Percentiles rank a stretch among this genome's conserved stretches.
Evolutionary conservation across 2,329 filamentous ascomycete genomes (phyloP).

Genomic region (Ploettnerulaceae sp.): DNA sequence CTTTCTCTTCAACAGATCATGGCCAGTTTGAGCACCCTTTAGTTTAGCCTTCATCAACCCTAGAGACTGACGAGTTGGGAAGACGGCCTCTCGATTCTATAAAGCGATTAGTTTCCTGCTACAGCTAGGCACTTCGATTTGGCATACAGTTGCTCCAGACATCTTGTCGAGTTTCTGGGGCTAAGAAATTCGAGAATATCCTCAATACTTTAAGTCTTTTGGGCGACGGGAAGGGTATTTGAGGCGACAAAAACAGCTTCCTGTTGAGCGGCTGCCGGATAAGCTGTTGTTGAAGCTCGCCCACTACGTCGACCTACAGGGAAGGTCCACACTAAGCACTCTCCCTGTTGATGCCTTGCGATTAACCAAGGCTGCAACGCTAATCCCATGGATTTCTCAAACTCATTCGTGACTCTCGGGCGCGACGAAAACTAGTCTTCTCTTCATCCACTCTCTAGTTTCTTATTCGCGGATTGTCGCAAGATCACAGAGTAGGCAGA

Average conservation of each 20-base stretch:
- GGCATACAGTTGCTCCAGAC: slow-evolving; percentile 48
- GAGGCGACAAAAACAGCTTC: not conserved
- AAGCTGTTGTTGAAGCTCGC: slow-evolving; percentile 23
- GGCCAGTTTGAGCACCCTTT: slow-evolving; percentile 86
- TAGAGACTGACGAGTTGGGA: slow-evolving; percentile 94
- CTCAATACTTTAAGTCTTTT: not conserved
- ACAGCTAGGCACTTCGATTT: slow-evolving; percentile 10
- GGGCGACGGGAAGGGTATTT: not conserved
- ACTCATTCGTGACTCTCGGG: slow-evolving; percentile 16
- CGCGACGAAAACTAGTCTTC: slow-evolving; percentile 18
- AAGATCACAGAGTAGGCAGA: slow-evolving; percentile 28
- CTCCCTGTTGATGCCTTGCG: slow-evolving; percentile 1
- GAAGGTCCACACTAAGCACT: not conserved
- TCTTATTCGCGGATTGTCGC: slow-evolving; percentile 22
- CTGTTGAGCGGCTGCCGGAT: slow-evolving; percentile 14
- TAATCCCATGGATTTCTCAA: slow-evolving; percentile 20
- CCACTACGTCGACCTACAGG: slow-evolving; percentile 21
- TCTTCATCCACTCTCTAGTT: slow-evolving; percentile 16
- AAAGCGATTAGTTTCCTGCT: slow-evolving; percentile 21
- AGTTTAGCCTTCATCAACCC: slow-evolving; percentile 97
- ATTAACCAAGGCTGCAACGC: slow-evolving; percentile 9
- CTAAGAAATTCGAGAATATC: not conserved
- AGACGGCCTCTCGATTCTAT: slow-evolving; percentile 92
- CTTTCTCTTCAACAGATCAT: slow-evolving; percentile 94
- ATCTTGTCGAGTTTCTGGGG: slow-evolving; percentile 35